A percentile compares a stretch with the other conserved stretches of the same genome.
phyloP scores from a whole-genome alignment of 169 alveolate genomes.

The Sarcocystis neurona region DNA sequence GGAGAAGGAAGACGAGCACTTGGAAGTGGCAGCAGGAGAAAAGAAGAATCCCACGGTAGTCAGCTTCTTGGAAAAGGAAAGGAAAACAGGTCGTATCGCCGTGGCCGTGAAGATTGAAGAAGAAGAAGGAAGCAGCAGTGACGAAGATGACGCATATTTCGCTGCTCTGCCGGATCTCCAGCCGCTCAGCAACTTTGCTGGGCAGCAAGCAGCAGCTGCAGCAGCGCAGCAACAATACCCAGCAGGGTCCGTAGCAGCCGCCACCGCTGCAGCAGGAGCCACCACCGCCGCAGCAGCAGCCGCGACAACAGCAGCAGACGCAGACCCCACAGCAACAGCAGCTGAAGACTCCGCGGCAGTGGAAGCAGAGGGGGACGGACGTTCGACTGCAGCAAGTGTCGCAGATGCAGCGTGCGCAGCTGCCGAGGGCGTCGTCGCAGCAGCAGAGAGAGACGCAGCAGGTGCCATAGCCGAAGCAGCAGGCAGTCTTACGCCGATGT shows the following conservation, averaged over 20 bases:
- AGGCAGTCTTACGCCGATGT: background rate
- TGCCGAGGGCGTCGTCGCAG: background rate
- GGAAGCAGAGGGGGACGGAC: too few relatives aligned
- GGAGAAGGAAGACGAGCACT: too few relatives aligned
- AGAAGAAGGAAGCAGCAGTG: background rate
- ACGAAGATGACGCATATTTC: constrained; percentile 13
- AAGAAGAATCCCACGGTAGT: too few relatives aligned
- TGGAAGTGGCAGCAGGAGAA: too few relatives aligned
- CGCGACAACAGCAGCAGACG: background rate
- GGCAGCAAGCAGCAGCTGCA: too few relatives aligned
- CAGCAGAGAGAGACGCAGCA: background rate
- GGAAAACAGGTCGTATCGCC: background rate
- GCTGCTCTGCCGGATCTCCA: constrained; percentile 2
- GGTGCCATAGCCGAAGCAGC: background rate
- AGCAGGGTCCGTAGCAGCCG: background rate
- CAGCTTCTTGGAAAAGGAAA: too few relatives aligned
- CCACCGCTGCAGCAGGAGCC: background rate
- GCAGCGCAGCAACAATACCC: too few relatives aligned
- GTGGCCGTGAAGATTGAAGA: background rate
- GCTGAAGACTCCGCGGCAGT: background rate
- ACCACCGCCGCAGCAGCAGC: background rate
- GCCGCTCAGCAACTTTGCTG: background rate
- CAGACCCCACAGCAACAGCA: background rate
- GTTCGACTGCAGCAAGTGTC: too few relatives aligned
- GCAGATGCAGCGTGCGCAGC: background rate